Base-by-base conservation (phyloP, 1,284 basidiomycete genomes). In the Cutaneotrichosporon mucoides region DNA sequence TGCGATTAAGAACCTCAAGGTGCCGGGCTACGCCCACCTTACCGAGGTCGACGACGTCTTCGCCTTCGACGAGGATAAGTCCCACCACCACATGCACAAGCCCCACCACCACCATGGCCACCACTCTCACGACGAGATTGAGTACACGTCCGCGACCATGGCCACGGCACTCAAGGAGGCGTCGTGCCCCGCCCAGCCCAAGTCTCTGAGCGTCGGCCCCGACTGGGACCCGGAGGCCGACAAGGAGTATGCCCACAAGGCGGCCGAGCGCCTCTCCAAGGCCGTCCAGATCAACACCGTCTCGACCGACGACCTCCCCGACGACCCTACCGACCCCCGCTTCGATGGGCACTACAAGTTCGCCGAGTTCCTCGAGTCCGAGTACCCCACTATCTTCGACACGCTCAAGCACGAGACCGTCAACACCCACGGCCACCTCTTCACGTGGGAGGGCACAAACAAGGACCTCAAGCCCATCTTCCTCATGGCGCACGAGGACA, bases 401-500 rank as follows among this genome's bases (percentile, higher is more conserved):
- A 65, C 58, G 1, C 65, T 81, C 36, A 56, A 72, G 36, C 75
- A 80, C 58, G 78, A 80, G 48, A 69, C 65, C 33, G 68, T 82
- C 53, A 79, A 80, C 60, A 75, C 69, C 35, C 77, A 79, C 51
- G 80, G 66, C 0, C 72, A 81, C 34, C 65, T 81, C 6, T 78
- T 78, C 62, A 80, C 79, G 1, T 82, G 79, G 80, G 55, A 77
- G 60, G 81, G 80, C 3, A 67, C 62, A 5, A 81, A 64, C 10
- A 24, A 54, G 15, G 69, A 79, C 53, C 63, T 78, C 11, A 73
- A 79, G 62, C 79, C 80, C 0, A 68, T 82, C 53, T 63, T 80
- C 15, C 68, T 81, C 11, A 81, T 80, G 77, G 79, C 78, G 5
- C 81, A 82, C 65, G 68, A 62, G 50, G 82, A 82, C 66, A 80